Evolutionary conservation across 2,329 filamentous ascomycete genomes (phyloP).

Genomic region (Nannizziopsis barbatae): DNA sequence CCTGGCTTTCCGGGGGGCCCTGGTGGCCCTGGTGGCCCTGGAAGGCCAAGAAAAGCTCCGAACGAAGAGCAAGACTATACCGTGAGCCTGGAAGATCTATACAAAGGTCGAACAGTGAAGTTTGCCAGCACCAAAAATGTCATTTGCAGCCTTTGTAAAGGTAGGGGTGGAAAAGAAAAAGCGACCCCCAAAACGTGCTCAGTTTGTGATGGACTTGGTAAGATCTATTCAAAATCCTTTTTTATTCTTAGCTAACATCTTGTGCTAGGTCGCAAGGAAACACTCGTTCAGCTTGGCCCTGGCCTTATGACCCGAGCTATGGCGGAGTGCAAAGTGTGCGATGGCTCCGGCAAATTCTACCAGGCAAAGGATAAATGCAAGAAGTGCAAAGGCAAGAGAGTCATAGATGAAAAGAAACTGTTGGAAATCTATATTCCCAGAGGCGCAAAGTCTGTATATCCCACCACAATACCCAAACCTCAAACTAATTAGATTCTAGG

Average conservation of each 20-base stretch:
- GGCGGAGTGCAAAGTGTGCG: conserved; percentile 70
- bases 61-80: conserved; percentile 47
- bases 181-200: conserved; percentile 74
- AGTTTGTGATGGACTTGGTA: conserved; percentile 68
- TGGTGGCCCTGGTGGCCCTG: conserved; percentile 33
- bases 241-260: conserved; percentile 1
- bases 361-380: conserved; percentile 97
- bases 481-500: conserved; percentile 10
- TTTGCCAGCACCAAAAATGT: conserved; percentile 93
- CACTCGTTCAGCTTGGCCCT: conserved; percentile 71
- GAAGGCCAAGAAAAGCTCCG: conserved; percentile 37
- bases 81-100: conserved; percentile 84
- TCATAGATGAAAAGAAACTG: conserved; percentile 79
- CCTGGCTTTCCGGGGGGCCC: conserved; percentile 35
- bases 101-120: conserved; percentile 97
- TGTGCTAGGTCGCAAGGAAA: conserved; percentile 53
- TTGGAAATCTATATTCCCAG: conserved; percentile 92
- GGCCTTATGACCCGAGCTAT: conserved; percentile 74
- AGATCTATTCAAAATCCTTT: conserved; percentile 10
- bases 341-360: conserved; percentile 73
- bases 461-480: not conserved
- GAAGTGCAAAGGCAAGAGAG: conserved; percentile 92
- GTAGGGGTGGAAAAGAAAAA: conserved; percentile 81
- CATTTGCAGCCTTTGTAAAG: conserved; percentile 76
- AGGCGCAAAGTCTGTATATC: conserved; percentile 51